A percentile compares a stretch with the other conserved stretches of the same genome.
phyloP scores from a whole-genome alignment of 768 basidiomycete species.

The Termitomyces sp. region DNA sequence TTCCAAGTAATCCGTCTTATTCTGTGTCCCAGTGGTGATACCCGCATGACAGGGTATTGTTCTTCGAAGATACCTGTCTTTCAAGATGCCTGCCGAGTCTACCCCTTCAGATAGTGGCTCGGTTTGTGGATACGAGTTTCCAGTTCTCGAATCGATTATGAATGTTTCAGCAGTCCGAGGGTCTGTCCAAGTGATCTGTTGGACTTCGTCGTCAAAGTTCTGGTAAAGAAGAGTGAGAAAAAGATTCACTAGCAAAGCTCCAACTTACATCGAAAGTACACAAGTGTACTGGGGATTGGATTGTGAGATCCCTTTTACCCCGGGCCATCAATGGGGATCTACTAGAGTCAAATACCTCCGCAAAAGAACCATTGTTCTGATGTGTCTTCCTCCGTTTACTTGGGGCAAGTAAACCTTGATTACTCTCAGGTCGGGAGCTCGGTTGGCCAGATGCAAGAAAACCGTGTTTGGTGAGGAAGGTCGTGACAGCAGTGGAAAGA shows the following conservation, averaged over 20 bases:
- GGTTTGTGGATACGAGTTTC: conserved; percentile 49
- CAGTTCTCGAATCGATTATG: conserved; percentile 61
- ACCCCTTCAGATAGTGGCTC: conserved; percentile 7
- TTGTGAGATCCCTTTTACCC: neutral
- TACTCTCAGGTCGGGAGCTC: neutral
- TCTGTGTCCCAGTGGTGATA: conserved; percentile 10
- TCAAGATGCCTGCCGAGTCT: conserved; percentile 1
- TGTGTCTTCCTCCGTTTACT: conserved; percentile 47
- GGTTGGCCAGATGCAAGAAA: conserved; percentile 34
- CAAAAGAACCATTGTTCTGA: conserved; percentile 28
- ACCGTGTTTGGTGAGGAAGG: conserved; percentile 59
- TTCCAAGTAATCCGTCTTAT: neutral
- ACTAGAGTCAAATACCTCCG: conserved; percentile 16
- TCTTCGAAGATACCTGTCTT: conserved; percentile 15
- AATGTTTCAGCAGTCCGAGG: conserved; percentile 53
- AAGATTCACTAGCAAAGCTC: neutral
- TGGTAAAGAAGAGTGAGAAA: conserved; percentile 1
- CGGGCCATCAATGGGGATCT: neutral
- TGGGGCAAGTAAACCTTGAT: conserved; percentile 24
- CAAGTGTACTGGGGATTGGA: neutral
- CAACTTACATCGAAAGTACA: conserved; percentile 3
- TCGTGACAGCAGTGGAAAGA: conserved; percentile 50
- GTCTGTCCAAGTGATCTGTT: conserved; percentile 55
- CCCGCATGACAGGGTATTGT: conserved; percentile 20
- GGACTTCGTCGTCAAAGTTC: conserved; percentile 17